Evolutionary conservation across 495 filamentous ascomycete genomes (phyloP).

Genomic region (Xylaria acuta): DNA sequence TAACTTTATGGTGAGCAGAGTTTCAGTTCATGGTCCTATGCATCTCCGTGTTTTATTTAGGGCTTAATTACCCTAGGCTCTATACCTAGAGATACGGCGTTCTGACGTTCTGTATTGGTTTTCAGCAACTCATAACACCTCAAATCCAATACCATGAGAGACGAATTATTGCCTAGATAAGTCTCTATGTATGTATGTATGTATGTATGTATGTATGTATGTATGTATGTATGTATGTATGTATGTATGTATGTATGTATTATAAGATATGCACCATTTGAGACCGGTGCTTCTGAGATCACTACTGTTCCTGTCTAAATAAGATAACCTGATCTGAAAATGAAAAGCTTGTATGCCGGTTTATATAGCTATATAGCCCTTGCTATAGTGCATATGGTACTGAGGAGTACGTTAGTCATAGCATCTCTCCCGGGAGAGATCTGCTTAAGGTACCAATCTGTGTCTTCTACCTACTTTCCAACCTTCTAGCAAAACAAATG

Average conservation of each 20-base stretch:
- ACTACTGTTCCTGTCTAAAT: neutral
- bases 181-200: neutral
- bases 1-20: neutral
- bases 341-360: neutral
- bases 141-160: neutral
- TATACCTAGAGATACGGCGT: neutral
- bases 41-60: neutral
- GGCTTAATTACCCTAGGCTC: neutral
- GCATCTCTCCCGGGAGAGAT: neutral
- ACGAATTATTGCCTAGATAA: neutral
- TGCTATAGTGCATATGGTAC: neutral
- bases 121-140: neutral
- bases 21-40: neutral
- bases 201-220: neutral
- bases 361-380: neutral
- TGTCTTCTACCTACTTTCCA: neutral
- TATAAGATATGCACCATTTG: neutral
- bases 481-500: neutral
- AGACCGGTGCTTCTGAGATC: neutral
- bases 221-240: too few relatives aligned
- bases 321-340: neutral
- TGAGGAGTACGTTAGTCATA: neutral
- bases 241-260: neutral
- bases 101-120: neutral
- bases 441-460: neutral